These are phyloP conservation scores for Blastobotrys serpentis DNA, from an alignment of 1,139 yeast species.

Conservation along the genomic window DNA sequence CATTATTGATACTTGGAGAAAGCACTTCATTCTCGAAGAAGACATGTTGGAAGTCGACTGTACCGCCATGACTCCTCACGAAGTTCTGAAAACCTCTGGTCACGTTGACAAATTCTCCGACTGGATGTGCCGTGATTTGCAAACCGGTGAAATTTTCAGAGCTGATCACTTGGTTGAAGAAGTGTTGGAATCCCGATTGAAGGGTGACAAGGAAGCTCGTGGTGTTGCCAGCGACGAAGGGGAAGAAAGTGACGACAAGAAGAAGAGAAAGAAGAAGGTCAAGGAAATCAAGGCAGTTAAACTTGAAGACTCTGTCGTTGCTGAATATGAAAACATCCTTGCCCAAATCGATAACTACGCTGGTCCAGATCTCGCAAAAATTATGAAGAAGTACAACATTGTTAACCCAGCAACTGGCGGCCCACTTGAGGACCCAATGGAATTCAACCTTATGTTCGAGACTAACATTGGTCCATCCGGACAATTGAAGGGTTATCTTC, in stretches of 20 bases:
- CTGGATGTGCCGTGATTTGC: constrained; percentile 97
- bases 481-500: constrained; percentile 86
- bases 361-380: constrained; percentile 87
- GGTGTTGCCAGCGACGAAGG: constrained; percentile 63
- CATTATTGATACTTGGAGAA: constrained; percentile 92
- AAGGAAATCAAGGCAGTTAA: constrained; percentile 89
- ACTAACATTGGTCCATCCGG: constrained; percentile 99
- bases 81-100: constrained; percentile 96
- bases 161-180: constrained; percentile 98
- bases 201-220: constrained; percentile 95
- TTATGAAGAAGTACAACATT: constrained; percentile 77
- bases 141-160: constrained; percentile 97
- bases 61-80: constrained; percentile 96
- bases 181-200: constrained; percentile 90
- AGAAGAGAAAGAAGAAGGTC: constrained; percentile 94
- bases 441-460: constrained; percentile 98
- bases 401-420: constrained; percentile 91
- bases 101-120: constrained; percentile 99
- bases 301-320: constrained; percentile 73
- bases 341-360: constrained; percentile 93
- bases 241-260: constrained; percentile 64
- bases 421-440: constrained; percentile 81
- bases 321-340: constrained; percentile 79
- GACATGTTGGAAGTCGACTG: constrained; percentile 99
- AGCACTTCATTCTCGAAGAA: constrained; percentile 95